Evolutionary conservation across 2,329 filamentous ascomycete genomes (phyloP).

Genomic region (Ambrosiella cleistominuta): DNA sequence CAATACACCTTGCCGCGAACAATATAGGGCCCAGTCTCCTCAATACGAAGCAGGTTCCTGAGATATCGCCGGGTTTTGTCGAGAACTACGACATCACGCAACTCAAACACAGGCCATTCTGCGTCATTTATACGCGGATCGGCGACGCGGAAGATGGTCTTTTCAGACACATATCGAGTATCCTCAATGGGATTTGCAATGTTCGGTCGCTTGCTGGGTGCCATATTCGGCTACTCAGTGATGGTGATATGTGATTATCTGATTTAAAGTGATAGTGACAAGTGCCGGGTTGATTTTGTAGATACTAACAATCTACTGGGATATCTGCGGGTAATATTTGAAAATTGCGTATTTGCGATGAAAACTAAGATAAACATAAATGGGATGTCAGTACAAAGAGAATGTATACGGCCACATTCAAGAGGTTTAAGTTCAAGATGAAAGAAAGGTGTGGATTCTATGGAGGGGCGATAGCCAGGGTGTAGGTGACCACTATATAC

Average conservation of each 20-base stretch:
- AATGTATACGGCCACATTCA: neutral
- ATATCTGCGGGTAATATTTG: no score
- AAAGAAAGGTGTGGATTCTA: neutral
- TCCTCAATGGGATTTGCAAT: constrained; percentile 27
- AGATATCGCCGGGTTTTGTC: constrained; percentile 33
- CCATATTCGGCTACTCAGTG: neutral
- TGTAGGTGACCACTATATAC: neutral
- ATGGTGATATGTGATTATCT: no score
- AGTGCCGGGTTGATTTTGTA: no score
- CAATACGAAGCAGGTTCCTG: constrained; percentile 43
- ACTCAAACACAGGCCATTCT: constrained; percentile 43
- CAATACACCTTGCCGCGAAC: constrained; percentile 42
- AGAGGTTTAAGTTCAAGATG: neutral
- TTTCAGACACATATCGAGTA: constrained; percentile 21
- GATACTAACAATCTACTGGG: no score
- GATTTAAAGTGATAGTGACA: no score
- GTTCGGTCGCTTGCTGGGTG: constrained; percentile 14
- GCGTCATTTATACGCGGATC: constrained; percentile 20
- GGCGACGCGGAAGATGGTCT: constrained; percentile 21
- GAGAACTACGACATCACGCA: constrained; percentile 44
- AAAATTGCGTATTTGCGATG: neutral
- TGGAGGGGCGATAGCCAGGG: neutral
- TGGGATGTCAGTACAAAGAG: neutral
- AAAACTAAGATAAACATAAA: neutral
- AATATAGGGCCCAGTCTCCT: constrained; percentile 40